These are phyloP conservation scores for Nelumbo lutea DNA, from an alignment of 164 flowering plant species.

Conservation along the genomic window DNA sequence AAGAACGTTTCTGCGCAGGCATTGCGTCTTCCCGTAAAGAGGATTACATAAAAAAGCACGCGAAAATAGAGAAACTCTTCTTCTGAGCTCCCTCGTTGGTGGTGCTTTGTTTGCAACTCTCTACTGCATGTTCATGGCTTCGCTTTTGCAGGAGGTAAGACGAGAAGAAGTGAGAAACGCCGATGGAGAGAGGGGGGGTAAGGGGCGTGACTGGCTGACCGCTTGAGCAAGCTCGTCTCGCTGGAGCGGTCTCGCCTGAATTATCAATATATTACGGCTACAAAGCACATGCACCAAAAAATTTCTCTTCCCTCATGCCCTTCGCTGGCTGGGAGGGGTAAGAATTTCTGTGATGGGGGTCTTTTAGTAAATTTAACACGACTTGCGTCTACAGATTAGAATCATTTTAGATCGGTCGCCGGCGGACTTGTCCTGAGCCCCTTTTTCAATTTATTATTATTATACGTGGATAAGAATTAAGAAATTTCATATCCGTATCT, in stretches of 20 bases:
- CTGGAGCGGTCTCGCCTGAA: not conserved
- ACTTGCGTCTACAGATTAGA: not conserved
- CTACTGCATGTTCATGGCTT: no score
- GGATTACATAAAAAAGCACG: not conserved
- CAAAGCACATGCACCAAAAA: not conserved
- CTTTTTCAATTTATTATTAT: no score
- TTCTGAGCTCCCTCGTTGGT: not conserved
- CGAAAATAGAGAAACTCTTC: not conserved
- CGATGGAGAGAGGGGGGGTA: not conserved
- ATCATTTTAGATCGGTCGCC: no score
- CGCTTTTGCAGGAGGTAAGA: not conserved
- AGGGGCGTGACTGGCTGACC: not conserved
- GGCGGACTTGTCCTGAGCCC: no score
- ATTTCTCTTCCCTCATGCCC: not conserved
- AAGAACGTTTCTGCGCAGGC: slow-evolving; percentile 28
- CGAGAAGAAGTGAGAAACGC: not conserved
- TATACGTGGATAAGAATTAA: no score
- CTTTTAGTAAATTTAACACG: not conserved
- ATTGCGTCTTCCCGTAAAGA: slow-evolving; percentile 2
- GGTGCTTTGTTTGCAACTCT: no score
- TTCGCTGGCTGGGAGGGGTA: not conserved
- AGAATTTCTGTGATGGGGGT: not conserved
- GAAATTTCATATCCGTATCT: no score
- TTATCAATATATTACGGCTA: not conserved
- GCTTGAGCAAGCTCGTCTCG: not conserved